Evolutionary conservation across 139 green algal species (phyloP).

Genomic region (Marvania coccoides): DNA sequence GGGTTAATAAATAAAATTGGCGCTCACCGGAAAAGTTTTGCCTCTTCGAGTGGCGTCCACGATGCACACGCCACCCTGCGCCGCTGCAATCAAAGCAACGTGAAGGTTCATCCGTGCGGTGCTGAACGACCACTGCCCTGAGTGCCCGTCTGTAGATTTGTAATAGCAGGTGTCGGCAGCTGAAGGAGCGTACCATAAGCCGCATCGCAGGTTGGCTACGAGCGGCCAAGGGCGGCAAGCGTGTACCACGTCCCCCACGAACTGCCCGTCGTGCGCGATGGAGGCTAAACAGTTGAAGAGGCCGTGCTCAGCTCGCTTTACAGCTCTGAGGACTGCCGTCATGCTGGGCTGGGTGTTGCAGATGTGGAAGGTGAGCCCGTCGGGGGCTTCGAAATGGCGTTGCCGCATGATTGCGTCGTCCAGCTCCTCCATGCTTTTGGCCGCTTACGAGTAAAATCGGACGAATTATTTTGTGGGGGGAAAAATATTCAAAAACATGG

Average conservation of each 20-base stretch:
- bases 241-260: constrained; percentile 55
- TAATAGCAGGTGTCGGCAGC: constrained; percentile 76
- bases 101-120: constrained; percentile 79
- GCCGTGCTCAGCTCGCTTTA: constrained; percentile 50
- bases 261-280: constrained; percentile 60
- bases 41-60: constrained; percentile 87
- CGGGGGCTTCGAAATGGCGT: not conserved
- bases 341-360: constrained; percentile 17
- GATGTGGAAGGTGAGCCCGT: not conserved
- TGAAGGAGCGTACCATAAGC: constrained; percentile 66
- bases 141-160: constrained; percentile 93
- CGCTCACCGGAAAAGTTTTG: constrained; percentile 74
- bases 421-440: too few relatives aligned
- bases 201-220: constrained; percentile 83
- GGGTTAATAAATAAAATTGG: too few relatives aligned
- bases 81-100: constrained; percentile 47
- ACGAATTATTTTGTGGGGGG: too few relatives aligned
- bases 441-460: too few relatives aligned
- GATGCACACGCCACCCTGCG: constrained; percentile 61
- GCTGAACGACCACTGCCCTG: constrained; percentile 81
- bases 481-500: too few relatives aligned
- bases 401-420: not conserved
- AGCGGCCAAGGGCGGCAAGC: constrained; percentile 59
- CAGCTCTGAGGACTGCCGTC: constrained; percentile 28
- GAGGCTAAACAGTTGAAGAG: constrained; percentile 73